These are phyloP conservation scores for Colletotrichum sp. DNA, from an alignment of 2,329 filamentous ascomycete species.

Conservation along the genomic window DNA sequence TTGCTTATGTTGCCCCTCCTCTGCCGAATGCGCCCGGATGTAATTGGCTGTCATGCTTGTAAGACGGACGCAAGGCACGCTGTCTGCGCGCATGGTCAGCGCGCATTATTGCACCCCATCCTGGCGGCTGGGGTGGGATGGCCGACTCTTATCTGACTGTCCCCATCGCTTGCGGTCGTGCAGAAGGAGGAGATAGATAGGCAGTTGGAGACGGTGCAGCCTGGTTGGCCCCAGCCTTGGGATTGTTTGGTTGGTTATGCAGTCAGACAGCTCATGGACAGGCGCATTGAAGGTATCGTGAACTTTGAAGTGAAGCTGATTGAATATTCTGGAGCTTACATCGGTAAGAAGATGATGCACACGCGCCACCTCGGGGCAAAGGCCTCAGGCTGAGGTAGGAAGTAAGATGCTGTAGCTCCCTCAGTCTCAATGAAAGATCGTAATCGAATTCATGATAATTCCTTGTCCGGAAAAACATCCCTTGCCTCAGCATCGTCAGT, in stretches of 20 bases:
- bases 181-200: background rate
- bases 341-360: background rate
- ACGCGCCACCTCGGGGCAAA: accelerated
- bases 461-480: background rate
- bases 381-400: background rate
- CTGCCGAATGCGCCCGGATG: background rate
- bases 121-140: background rate
- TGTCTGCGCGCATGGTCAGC: background rate
- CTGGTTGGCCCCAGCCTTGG: background rate
- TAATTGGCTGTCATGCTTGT: background rate
- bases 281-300: background rate
- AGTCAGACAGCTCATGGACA: background rate
- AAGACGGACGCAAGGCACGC: background rate
- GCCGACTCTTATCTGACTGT: background rate
- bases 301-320: background rate
- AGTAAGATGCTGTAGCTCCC: background rate
- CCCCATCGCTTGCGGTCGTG: background rate
- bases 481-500: background rate
- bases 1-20: background rate
- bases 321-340: background rate
- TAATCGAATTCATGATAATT: background rate
- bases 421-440: accelerated
- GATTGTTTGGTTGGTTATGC: background rate
- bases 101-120: background rate
- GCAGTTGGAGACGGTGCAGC: background rate